phyloP scores from a whole-genome alignment of 257 asterid genomes.

The Nicotiana attenuata region DNA sequence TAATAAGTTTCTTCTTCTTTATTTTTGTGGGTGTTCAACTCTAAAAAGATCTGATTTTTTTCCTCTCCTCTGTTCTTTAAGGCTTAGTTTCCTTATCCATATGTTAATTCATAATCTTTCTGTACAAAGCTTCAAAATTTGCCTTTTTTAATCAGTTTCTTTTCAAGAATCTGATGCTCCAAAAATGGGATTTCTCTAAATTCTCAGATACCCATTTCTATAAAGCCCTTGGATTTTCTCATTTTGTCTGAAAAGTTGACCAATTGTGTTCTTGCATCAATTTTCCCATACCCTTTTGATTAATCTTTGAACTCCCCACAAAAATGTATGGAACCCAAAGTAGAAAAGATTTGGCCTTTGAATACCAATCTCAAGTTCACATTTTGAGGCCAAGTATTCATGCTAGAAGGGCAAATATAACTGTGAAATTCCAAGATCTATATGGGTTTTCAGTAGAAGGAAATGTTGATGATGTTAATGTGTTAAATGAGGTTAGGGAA shows the following conservation, averaged over 20 bases:
- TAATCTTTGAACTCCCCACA: neutral
- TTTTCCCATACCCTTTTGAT: neutral
- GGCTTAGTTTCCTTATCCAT: neutral
- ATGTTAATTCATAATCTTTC: neutral
- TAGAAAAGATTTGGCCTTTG: slow-evolving; percentile 60
- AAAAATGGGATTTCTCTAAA: slow-evolving; percentile 3
- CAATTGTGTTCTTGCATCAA: neutral
- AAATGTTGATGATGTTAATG: slow-evolving; percentile 96
- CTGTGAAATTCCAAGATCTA: slow-evolving; percentile 92
- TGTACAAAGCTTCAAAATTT: neutral
- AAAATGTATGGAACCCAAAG: slow-evolving; percentile 27
- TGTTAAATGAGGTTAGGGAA: slow-evolving; percentile 94
- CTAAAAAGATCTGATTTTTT: neutral
- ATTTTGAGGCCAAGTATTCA: slow-evolving; percentile 89
- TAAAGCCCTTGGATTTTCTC: neutral
- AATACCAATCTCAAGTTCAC: slow-evolving; percentile 65
- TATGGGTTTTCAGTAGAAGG: slow-evolving; percentile 93
- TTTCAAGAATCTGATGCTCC: slow-evolving; percentile 4
- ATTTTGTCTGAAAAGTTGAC: neutral
- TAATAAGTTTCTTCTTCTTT: neutral
- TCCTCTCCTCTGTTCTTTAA: neutral
- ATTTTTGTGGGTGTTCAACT: neutral
- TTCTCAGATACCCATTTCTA: neutral
- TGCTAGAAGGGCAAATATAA: slow-evolving; percentile 79
- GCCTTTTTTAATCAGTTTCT: neutral